Base-by-base conservation (phyloP, 192 early-diverging fungal species). In the Linnemannia schmuckeri region DNA sequence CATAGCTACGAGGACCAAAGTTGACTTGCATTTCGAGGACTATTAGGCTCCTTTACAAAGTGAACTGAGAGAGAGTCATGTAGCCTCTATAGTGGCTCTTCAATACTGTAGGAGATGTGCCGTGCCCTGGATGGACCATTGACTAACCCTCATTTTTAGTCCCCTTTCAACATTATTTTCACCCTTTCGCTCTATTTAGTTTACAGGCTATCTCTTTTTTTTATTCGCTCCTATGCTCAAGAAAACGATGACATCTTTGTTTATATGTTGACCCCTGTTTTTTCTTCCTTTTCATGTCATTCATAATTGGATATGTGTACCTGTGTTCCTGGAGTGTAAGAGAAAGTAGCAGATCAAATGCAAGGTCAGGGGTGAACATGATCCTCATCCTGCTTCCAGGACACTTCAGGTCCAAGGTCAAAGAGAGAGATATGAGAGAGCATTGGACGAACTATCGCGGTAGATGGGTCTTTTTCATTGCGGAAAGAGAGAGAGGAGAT, bases 281-380 rank as follows among this genome's bases (percentile, higher is more conserved):
- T 66, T 1, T 6, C 33, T 66, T 33, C 0, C 8, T 35, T 66
- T 66, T 12, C 61, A 35, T 66, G 61, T 33, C 30, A 35, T 66
- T 57, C 55, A 57, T 57, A 27, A 27, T 35, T n/a, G 30, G 12
- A 66, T 30, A 2, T 33, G 30, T 66, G 61, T 66, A 13, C 61
- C 30, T 66, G 61, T 15, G 61, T 66, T 9, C 27, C 12, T 66
- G 49, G 47, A 52, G 49, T 52, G 15, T 52, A 52, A 33, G 27
- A 57, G 24, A 24, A 4, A 33, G 61, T 66, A 66, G 61, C 27
- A 13, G 61, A 66, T 66, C 61, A 66, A 66, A 66, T 72, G 20
- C 70, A 72, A 41, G 38, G n/a, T 72, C 41, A 71, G 35, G 69
- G 40, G 70, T 71, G 12, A 41, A 71, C 70, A 72, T 72, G 70